Base-by-base conservation (phyloP, 495 filamentous ascomycete species). In the Aspergillus funiculosus region DNA sequence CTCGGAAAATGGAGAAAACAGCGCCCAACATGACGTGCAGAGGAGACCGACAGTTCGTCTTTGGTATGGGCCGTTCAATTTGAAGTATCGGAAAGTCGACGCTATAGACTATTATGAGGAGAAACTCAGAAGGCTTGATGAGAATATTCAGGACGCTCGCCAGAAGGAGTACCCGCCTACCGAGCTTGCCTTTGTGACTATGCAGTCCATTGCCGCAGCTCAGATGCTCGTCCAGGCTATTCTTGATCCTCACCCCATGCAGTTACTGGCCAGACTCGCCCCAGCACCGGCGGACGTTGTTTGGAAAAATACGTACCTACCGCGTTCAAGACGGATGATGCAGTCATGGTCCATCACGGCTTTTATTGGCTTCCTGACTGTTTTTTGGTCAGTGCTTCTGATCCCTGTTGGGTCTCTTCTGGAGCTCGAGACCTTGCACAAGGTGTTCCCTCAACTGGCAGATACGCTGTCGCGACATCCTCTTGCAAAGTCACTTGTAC, bases 181-280 rank as follows among this genome's bases (percentile, higher is more conserved):
- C 0, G 81, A 89, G 30, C 71, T 94, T 25, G 94, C 94, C 5
- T 97, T 97, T 61, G 88, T 99, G 24, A 96, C 94, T 1, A 89
- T 99, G 86, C 83, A 95, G 62, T 94, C 89, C 13, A 88, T 91
- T 48, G 85, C 88, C n/a, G 81, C 89, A 17, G 80, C 77, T 45
- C 92, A 98, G 70, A 94, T 96, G 85, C 87, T 89, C 11, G 82
- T 94, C 30, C 92, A 99, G 62, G 87, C 94, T 0, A 80, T 89
- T 4, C 77, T 99, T 20, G 90, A 95, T 56, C 88, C 92, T 1
- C 81, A 82, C 17, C 94, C 94, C 8, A 82, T 86, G 56, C 82
- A 83, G 39, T 70, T 97, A n/a, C 68, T 90, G 14, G 89, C 89
- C 9, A 86, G 87, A 22, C 79, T 85, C 41, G 88, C 91, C 1